Evolutionary conservation across 352 stramenopile species (phyloP), one percentile per base, ranked within the genome.

Genomic region (Phytopythium kandeliae): DNA sequence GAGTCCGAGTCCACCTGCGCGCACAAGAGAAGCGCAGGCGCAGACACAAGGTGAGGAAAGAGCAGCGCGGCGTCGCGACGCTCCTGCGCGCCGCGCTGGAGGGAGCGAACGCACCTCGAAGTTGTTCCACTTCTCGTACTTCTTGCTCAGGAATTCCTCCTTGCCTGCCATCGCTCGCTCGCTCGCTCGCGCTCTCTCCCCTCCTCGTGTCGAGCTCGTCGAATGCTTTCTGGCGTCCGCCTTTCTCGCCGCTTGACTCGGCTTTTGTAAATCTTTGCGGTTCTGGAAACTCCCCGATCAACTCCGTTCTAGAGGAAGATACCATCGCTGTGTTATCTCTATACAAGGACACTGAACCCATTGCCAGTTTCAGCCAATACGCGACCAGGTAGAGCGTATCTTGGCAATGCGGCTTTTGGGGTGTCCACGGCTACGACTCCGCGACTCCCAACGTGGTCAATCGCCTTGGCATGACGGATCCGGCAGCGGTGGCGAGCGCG

Each of bases 121-220:
- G 50, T 90, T 80, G 63, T 89, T 78, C 83, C 83, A 94, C 60
- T 92, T 94, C 68, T 89, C 74, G 65, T 94, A 94, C 48, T 87
- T 94, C 65, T 94, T 86, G 67, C 62, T 89, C 58, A 94, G 67
- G 60, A 75, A 94, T 50, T 91, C 48, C 48, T 92, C 81, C 49
- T 67, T 59, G 43, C 73, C 60, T 51, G 66, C 54, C 66, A 75
- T 75, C 19, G 17, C 31, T n/a, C n/a, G n/a, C n/a, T n/a, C n/a
- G n/a, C n/a, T n/a, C n/a, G n/a, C n/a, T n/a, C n/a, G n/a, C n/a
- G n/a, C n/a, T n/a, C n/a, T n/a, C n/a, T n/a, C n/a, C n/a, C n/a
- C n/a, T n/a, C n/a, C n/a, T n/a, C n/a, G n/a, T n/a, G n/a, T n/a
- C n/a, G n/a, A n/a, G n/a, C n/a, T n/a, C n/a, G n/a, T n/a, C n/a